Conservation (phyloP, 164 flowering plant species). For the Sedum album region DNA sequence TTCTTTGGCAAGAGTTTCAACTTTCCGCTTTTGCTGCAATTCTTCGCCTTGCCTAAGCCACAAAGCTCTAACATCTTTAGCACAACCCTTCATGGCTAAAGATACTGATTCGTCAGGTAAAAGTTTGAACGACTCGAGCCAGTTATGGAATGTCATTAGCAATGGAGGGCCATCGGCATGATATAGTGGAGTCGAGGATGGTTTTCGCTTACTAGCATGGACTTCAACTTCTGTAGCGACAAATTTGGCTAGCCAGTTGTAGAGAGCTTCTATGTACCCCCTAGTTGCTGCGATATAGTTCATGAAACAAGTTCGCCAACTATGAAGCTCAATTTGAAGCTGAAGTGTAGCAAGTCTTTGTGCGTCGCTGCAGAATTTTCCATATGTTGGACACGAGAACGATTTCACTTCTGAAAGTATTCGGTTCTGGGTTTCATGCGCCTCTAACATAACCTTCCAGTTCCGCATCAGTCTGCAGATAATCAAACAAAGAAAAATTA, state of each 20-base stretch:
- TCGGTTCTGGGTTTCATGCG: slow-evolving; percentile 79
- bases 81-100: slow-evolving; percentile 56
- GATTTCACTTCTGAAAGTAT: slow-evolving; percentile 67
- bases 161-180: slow-evolving; percentile 53
- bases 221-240: slow-evolving; percentile 65
- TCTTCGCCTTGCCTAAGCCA: slow-evolving; percentile 82
- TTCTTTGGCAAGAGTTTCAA: slow-evolving; percentile 64
- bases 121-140: slow-evolving; percentile 52
- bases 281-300: slow-evolving; percentile 56
- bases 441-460: slow-evolving; percentile 74
- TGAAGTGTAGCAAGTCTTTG: slow-evolving; percentile 79
- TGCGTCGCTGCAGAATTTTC: slow-evolving; percentile 66
- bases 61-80: slow-evolving; percentile 62
- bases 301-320: slow-evolving; percentile 64
- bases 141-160: slow-evolving; percentile 50
- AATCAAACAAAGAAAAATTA: too few species aligned
- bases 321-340: slow-evolving; percentile 72
- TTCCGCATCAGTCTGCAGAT: slow-evolving; percentile 52
- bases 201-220: slow-evolving; percentile 31
- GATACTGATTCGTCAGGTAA: slow-evolving; percentile 62
- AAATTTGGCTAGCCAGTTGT: slow-evolving; percentile 80
- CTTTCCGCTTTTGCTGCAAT: slow-evolving; percentile 75
- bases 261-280: slow-evolving; percentile 61
- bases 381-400: slow-evolving; percentile 54
- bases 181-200: slow-evolving; percentile 27